Evolutionary conservation across 192 early-diverging fungal genomes (phyloP).

Genomic region (Podila clonocystis): DNA sequence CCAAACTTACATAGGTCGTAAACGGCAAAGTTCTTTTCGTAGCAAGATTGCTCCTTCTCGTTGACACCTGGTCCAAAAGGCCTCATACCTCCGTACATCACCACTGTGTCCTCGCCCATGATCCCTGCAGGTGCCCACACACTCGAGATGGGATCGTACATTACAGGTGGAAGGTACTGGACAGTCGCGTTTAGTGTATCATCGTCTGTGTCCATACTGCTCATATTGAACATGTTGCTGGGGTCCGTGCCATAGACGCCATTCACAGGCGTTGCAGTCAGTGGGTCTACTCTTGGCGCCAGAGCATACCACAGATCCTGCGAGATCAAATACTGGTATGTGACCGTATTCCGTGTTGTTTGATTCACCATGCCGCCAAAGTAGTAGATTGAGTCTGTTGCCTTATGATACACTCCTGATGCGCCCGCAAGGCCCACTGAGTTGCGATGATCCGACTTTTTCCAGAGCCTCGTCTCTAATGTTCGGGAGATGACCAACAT

Average conservation of each 20-base stretch:
- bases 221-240: neutral
- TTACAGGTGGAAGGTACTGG: slow-evolving; percentile 20
- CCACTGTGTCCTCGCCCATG: slow-evolving; percentile 32
- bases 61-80: slow-evolving; percentile 28
- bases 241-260: neutral
- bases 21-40: slow-evolving; percentile 17
- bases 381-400: slow-evolving; percentile 47
- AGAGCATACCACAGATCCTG: slow-evolving; percentile 44
- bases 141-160: slow-evolving; percentile 38
- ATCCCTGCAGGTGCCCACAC: slow-evolving; percentile 38
- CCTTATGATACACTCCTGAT: slow-evolving; percentile 40
- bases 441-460: slow-evolving; percentile 21
- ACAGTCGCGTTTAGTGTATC: neutral
- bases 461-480: slow-evolving; percentile 7
- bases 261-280: slow-evolving; percentile 2
- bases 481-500: neutral
- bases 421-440: slow-evolving; percentile 39
- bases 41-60: slow-evolving; percentile 18
- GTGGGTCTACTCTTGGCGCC: slow-evolving; percentile 32
- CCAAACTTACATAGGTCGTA: slow-evolving; percentile 47
- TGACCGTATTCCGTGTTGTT: slow-evolving; percentile 27
- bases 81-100: slow-evolving; percentile 47
- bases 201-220: neutral
- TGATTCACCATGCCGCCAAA: slow-evolving; percentile 52
- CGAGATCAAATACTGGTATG: slow-evolving; percentile 37